These are phyloP conservation scores for Quercus agrifolia DNA, from an alignment of 306 rosid genomes.

Conservation along the genomic window DNA sequence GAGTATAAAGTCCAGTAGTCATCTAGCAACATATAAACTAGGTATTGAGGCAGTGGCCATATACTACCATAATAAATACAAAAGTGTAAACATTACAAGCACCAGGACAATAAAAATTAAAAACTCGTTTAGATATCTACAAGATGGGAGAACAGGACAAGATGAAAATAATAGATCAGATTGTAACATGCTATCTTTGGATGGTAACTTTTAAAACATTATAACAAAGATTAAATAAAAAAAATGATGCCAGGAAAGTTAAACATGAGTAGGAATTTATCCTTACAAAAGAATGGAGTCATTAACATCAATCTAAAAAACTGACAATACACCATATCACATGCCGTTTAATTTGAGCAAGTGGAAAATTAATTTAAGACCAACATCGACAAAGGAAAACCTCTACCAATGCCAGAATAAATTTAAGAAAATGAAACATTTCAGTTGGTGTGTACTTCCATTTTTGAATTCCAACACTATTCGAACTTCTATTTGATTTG, in stretches of 20 bases:
- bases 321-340: no score
- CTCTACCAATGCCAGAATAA: neutral
- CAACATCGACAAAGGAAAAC: neutral
- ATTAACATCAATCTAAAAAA: no score
- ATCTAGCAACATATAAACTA: neutral
- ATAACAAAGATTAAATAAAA: neutral
- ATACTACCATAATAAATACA: neutral
- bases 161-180: neutral
- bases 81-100: neutral
- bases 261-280: no score
- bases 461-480: no score
- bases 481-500: no score
- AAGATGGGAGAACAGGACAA: neutral
- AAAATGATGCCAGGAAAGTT: neutral
- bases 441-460: neutral
- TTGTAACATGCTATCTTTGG: neutral
- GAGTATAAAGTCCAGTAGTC: neutral
- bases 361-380: no score
- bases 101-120: neutral
- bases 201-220: neutral
- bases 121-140: neutral
- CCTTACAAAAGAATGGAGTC: no score
- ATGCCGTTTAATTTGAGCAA: no score
- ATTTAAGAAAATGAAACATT: neutral
- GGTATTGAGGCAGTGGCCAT: neutral